Evolutionary conservation across 1,139 yeast species (phyloP).

Genomic region (Blastobotrys persicus): DNA sequence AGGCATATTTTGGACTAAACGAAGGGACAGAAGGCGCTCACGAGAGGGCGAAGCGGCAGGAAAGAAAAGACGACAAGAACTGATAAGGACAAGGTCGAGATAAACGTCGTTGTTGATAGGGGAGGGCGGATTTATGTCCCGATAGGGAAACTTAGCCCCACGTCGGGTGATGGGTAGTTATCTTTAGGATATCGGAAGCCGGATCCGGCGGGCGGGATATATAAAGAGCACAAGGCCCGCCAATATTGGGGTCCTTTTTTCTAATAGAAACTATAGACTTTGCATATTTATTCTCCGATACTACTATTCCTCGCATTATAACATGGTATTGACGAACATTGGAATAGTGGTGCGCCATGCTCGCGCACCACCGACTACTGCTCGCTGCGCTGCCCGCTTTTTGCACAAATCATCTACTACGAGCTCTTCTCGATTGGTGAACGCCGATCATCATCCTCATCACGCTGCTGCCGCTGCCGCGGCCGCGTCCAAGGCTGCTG

Average conservation of each 20-base stretch:
- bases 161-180: background rate
- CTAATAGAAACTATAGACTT: background rate
- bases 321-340: slow-evolving; percentile 4
- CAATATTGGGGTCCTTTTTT: background rate
- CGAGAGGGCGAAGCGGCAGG: background rate
- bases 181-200: background rate
- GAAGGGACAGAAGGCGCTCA: background rate
- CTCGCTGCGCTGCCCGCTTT: background rate
- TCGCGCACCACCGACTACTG: slow-evolving; percentile 4
- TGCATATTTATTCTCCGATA: slow-evolving; percentile 3
- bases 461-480: slow-evolving; percentile 7
- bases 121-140: background rate
- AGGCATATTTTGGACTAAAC: background rate
- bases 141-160: background rate
- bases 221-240: background rate
- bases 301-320: too few relatives aligned
- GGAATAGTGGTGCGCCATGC: slow-evolving; percentile 5
- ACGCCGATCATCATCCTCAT: background rate
- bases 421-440: slow-evolving; percentile 7
- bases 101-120: background rate
- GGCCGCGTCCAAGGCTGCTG: slow-evolving; percentile 5
- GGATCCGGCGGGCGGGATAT: background rate
- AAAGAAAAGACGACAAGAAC: background rate
- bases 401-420: slow-evolving; percentile 2
- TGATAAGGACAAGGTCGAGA: background rate